Conservation (phyloP, 768 basidiomycete species). For the Mycena filopes region DNA sequence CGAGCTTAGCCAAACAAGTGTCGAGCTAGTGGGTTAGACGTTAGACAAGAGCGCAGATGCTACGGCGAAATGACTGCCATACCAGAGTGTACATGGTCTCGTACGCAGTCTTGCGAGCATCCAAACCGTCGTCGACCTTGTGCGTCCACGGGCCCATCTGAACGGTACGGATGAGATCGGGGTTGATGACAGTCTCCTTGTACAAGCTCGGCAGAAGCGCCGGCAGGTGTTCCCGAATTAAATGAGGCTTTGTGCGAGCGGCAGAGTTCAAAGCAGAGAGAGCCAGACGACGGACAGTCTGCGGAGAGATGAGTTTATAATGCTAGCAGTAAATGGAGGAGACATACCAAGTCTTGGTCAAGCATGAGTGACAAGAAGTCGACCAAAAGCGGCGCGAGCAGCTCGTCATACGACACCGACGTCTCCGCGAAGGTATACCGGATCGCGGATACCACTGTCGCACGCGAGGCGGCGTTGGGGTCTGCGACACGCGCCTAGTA, state of each 20-base stretch:
- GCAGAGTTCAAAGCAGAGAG: constrained; percentile 94
- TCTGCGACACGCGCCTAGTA: constrained; percentile 74
- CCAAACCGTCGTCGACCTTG: constrained; percentile 96
- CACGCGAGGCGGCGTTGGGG: constrained; percentile 75
- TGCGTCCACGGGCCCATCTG: constrained; percentile 99
- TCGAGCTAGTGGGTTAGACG: constrained; percentile 68
- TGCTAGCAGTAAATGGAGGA: neutral
- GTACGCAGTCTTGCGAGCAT: constrained; percentile 96
- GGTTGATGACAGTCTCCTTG: constrained; percentile 83
- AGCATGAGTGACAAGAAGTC: constrained; percentile 92
- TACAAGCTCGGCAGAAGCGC: constrained; percentile 85
- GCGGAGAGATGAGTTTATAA: constrained; percentile 11
- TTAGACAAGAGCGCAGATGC: neutral
- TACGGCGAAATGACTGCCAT: constrained; percentile 38
- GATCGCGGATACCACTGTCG: constrained; percentile 92
- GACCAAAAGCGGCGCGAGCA: constrained; percentile 87
- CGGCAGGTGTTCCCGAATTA: constrained; percentile 86
- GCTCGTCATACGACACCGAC: constrained; percentile 86
- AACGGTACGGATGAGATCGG: constrained; percentile 85
- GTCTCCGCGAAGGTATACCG: constrained; percentile 94
- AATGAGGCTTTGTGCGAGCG: constrained; percentile 92
- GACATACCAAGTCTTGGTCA: constrained; percentile 85
- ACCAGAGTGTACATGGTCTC: constrained; percentile 97
- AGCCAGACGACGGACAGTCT: constrained; percentile 93
- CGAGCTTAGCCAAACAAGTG: constrained; percentile 89